Evolutionary conservation across 2,329 filamentous ascomycete species (phyloP), one percentile per base, ranked within the genome.

Genomic region (Alternaria infectoria): DNA sequence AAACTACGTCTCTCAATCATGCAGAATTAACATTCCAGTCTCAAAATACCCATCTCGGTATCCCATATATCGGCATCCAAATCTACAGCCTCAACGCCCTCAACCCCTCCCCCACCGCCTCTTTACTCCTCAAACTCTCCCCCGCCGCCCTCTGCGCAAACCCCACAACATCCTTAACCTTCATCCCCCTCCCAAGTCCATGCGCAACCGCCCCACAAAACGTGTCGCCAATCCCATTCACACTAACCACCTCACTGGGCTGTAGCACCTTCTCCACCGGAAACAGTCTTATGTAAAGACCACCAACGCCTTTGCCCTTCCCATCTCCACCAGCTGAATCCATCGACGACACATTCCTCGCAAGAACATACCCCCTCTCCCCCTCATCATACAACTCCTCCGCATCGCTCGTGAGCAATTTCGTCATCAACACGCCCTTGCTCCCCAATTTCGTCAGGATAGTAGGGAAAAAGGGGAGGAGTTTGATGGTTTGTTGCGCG

Each of bases 211-310:
- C 91, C 0, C 95, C 96, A 9, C 96, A 84, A 77, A 98, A 94
- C 0, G 96, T 97, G 80, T 99, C 96, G 0, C 96, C 96, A 3
- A 93, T 93, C 0, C 95, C 96, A 77, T 98, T 98, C 10, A 98
- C 95, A 50, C 93, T 97, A 2, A 95, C 89, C 1, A 97, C 85
- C 25, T 96, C 88, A 19, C 86, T 81, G 0, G 83, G 79, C 3
- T 71, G 62, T 6, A 97, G 85, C 15, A 83, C 81, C 75, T 91
- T 89, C 1, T 87, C 87, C 0, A 91, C 84, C 0, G 91, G 88
- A 77, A 93, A 82, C 0, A 90, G 77, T 6, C 89, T 81, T 90
- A 97, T 93, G 74, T 97, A 97, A 3, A 97, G 85, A 0, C 94
- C 95, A 0, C 93, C 83, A 0, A 85, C 82, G 0, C 93, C 83